Evolutionary conservation across 2,329 filamentous ascomycete species (phyloP), one percentile per base, ranked within the genome.

Genomic region (Fusarium stilboides): DNA sequence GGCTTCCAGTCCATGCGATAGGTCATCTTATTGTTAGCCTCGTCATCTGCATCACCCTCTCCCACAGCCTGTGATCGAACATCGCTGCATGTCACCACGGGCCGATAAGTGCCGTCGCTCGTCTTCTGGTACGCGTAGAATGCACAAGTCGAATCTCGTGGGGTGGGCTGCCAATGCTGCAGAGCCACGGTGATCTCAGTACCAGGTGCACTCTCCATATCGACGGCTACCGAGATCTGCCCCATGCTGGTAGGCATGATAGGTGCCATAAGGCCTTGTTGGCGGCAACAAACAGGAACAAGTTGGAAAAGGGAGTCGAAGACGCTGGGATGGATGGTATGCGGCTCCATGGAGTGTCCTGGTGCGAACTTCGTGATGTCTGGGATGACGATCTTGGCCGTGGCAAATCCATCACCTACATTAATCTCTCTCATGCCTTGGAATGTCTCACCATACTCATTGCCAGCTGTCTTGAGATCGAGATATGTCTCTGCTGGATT

Each of bases 281-380:
- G 12, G 1, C 51, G 40, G 40, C 43, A 57, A n/a, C 54, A 57
- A 3, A 57, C 36, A 13, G 54, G 44, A 3, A 43, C 54, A 1
- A 57, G 44, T 5, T 53, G 59, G 36, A 62, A 62, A 15, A 62
- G 39, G 17, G 46, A 34, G 57, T 60, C 57, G 8, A 57, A 52
- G 5, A 40, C 46, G 46, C 58, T 62, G 24, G 59, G 59, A 10
- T 62, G 59, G 17, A 62, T 62, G 22, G 47, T 58, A 17, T 63
- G 60, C 2, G 54, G 60, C 22, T 63, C 36, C 54, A 59, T 54
- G 6, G 14, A 36, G 28, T 49, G 40, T 19, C 60, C 54, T 13
- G 54, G 55, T 17, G 51, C 43, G 31, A 24, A 50, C 5, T 49
- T 14, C 5, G 22, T 33, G 26, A 63, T 59, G 22, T 62, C 54